A percentile compares a stretch with the other conserved stretches of the same genome.
Evolutionary conservation across 1,284 basidiomycete species (phyloP).

Genomic region (Ceratobasidium sp.): DNA sequence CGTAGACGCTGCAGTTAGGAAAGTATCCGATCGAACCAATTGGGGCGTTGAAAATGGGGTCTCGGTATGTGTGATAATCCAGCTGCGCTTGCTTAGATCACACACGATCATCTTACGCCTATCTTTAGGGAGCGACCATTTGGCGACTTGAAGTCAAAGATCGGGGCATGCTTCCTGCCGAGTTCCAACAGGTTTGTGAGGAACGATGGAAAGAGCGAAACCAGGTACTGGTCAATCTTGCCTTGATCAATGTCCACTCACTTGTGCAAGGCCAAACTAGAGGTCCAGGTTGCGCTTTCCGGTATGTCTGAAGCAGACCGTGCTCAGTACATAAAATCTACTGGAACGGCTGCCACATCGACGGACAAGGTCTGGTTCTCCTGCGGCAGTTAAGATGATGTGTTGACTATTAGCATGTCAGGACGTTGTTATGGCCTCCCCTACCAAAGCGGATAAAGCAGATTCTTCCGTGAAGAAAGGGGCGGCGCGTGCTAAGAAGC

Average conservation of each 20-base stretch:
- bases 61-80: constrained; percentile 64
- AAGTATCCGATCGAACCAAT: constrained; percentile 71
- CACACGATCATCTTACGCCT: constrained; percentile 1
- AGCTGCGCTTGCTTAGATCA: constrained; percentile 53
- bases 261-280: constrained; percentile 66
- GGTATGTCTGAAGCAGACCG: constrained; percentile 65
- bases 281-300: constrained; percentile 65
- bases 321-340: constrained; percentile 30
- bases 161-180: constrained; percentile 69
- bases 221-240: constrained; percentile 61
- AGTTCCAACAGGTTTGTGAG: constrained; percentile 58
- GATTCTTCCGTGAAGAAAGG: constrained; percentile 38
- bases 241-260: constrained; percentile 38
- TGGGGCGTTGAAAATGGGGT: constrained; percentile 71
- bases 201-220: constrained; percentile 71
- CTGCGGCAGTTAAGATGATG: neutral
- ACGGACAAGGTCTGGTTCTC: constrained; percentile 22
- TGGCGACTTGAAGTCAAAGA: constrained; percentile 90
- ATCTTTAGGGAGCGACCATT: constrained; percentile 62
- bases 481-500: constrained; percentile 58
- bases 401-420: neutral
- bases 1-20: constrained; percentile 71
- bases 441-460: constrained; percentile 31
- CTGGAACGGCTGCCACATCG: constrained; percentile 11
- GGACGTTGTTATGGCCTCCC: constrained; percentile 40